Evolutionary conservation across 2,329 filamentous ascomycete genomes (phyloP).

Genomic region (Xylaria sp.): DNA sequence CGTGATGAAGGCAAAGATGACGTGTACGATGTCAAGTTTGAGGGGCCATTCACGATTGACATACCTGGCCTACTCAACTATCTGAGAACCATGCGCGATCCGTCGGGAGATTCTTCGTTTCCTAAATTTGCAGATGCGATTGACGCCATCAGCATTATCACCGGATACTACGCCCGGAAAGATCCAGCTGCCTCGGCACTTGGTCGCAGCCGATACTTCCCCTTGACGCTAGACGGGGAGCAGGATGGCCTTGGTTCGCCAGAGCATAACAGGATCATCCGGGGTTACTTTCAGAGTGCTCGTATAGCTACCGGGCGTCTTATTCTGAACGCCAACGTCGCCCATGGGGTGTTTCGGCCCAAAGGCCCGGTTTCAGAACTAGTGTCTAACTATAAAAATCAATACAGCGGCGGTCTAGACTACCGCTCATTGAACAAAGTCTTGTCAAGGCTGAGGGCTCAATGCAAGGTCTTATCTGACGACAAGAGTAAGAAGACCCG

Average conservation of each 20-base stretch:
- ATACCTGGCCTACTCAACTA: constrained; percentile 58
- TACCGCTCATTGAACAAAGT: constrained; percentile 26
- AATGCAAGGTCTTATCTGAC: constrained; percentile 38
- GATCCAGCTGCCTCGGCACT: constrained; percentile 53
- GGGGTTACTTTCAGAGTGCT: constrained; percentile 66
- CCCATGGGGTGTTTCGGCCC: constrained; percentile 62
- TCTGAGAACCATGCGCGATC: constrained; percentile 55
- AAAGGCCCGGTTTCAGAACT: constrained; percentile 51
- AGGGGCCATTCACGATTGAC: constrained; percentile 52
- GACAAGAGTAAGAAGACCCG: constrained; percentile 35
- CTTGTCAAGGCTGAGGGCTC: constrained; percentile 38
- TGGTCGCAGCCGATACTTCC: constrained; percentile 62
- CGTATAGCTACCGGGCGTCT: constrained; percentile 64
- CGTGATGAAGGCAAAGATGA: constrained; percentile 50
- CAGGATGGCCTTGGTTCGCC: constrained; percentile 44
- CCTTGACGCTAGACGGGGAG: constrained; percentile 49
- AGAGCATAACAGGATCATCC: constrained; percentile 53
- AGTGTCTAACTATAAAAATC: constrained; percentile 40
- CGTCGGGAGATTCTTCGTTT: constrained; percentile 51
- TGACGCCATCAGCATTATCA: constrained; percentile 63
- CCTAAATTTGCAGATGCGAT: constrained; percentile 61
- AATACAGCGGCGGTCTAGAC: not conserved
- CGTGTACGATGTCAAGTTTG: constrained; percentile 55
- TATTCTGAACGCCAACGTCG: constrained; percentile 65
- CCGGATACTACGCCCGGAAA: constrained; percentile 57